phyloP scores from a whole-genome alignment of 257 asterid genomes.

The Gardenia jasminoides region DNA sequence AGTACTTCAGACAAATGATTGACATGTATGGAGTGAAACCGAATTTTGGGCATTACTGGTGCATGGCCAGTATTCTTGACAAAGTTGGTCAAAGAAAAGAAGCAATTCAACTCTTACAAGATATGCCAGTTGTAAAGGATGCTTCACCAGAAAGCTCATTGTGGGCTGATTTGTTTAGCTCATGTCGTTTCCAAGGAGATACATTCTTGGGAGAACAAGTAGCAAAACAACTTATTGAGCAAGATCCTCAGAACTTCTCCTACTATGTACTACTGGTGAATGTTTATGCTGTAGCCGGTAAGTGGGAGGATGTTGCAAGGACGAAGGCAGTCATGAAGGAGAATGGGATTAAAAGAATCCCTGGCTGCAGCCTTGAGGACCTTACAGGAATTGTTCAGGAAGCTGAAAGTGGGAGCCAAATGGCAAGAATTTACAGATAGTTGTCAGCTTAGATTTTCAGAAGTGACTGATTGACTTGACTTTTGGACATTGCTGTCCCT shows the following conservation, averaged over 20 bases:
- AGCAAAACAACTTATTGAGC: constrained; percentile 52
- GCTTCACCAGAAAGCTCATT: constrained; percentile 37
- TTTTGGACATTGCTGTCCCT: background rate
- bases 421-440: constrained; percentile 10
- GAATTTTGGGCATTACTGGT: constrained; percentile 69
- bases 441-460: background rate
- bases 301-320: constrained; percentile 64
- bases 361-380: constrained; percentile 57
- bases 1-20: constrained; percentile 44
- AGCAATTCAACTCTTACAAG: constrained; percentile 49
- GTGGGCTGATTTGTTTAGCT: constrained; percentile 54
- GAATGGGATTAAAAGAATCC: constrained; percentile 43
- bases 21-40: constrained; percentile 43
- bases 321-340: constrained; percentile 53
- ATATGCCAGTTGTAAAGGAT: constrained; percentile 38
- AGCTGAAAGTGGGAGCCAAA: constrained; percentile 15
- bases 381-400: constrained; percentile 51
- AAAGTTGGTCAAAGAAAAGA: constrained; percentile 49
- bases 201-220: constrained; percentile 41
- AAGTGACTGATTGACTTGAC: constrained; percentile 5
- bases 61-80: constrained; percentile 70
- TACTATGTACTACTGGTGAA: constrained; percentile 56
- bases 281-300: constrained; percentile 60
- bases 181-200: constrained; percentile 57
- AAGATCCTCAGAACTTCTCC: constrained; percentile 51